Evolutionary conservation across 352 stramenopile genomes (phyloP), one percentile per base, ranked within the genome.

Genomic region (Lagenidium sp.): DNA sequence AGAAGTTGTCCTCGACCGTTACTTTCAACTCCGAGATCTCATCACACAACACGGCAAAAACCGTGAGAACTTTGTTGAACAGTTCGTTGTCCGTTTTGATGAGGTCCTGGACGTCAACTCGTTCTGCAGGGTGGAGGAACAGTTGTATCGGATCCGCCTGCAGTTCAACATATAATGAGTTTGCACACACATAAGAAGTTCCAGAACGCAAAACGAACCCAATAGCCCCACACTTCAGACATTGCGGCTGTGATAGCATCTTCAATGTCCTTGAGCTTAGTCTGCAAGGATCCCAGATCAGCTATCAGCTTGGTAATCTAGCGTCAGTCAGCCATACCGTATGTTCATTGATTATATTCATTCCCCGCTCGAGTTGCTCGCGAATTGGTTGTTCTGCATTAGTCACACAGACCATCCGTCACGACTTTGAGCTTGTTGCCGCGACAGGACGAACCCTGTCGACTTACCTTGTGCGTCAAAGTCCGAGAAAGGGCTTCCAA

Each of bases 21-120:
- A 93, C 75, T 51, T 86, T 91, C 23, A 96, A 68, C 60, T 95
- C 79, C 7, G 75, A 85, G 36, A 95, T 94, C 42, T 96, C 85
- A 47, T 96, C 80, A 29, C 80, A 92, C 15, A 96, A 59, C 31
- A 94, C 82, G 3, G 82, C 81, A 59, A 95, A 92, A 12, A 94
- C 82, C 22, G 74, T 93, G 4, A 95, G 54, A 21, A 94, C 82
- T 44, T 94, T 94, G 60, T 94, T 92, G 43, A 94, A 91, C 21
- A 92, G 58, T 42, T 94, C 82, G 20, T 94, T 94, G 66, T 94
- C 82, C 5, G 82, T 94, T 28, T 85, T 85, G 53, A 94, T 90
- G 21, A 94, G 56, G 48, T 94, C 82, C 37, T 91, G 82, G 10
- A 94, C 82, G 37, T 94, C 82, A 24, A 94, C 82, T 13, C 79